phyloP scores from a whole-genome alignment of 169 alveolate species.

The Toxoplasma gondii region DNA sequence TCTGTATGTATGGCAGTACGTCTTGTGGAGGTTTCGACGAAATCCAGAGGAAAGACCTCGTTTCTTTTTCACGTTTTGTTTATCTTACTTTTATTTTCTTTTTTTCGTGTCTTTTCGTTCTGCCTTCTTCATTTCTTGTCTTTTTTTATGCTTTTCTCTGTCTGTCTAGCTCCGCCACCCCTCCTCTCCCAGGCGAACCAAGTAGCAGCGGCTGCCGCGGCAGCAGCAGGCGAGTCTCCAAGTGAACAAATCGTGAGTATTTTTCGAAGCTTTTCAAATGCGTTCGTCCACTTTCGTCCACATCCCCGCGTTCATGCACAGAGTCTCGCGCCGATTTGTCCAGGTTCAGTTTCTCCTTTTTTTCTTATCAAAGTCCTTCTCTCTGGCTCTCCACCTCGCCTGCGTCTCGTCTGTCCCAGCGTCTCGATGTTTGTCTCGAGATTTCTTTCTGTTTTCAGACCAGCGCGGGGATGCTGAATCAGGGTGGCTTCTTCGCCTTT shows the following conservation, averaged over 20 bases:
- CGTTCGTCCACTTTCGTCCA: too few species aligned
- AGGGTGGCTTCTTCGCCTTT: conserved; percentile 64
- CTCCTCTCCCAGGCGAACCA: neutral
- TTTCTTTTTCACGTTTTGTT: too few species aligned
- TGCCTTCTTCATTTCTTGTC: neutral
- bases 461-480: conserved; percentile 53
- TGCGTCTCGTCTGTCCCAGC: neutral
- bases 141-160: neutral
- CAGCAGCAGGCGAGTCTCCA: neutral
- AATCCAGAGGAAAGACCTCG: too few species aligned
- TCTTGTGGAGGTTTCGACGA: too few species aligned
- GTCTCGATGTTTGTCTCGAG: neutral
- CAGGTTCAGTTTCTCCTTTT: too few species aligned
- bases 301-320: too few species aligned
- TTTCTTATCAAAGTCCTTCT: too few species aligned
- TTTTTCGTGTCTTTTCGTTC: neutral
- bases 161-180: neutral
- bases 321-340: too few species aligned
- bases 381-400: neutral
- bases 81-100: neutral
- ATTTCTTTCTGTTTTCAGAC: neutral
- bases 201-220: neutral
- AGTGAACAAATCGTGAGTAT: too few species aligned
- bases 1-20: too few species aligned
- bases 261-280: too few species aligned